Conservation (phyloP, 352 stramenopile genomes). For the Lagenidium giganteum region DNA sequence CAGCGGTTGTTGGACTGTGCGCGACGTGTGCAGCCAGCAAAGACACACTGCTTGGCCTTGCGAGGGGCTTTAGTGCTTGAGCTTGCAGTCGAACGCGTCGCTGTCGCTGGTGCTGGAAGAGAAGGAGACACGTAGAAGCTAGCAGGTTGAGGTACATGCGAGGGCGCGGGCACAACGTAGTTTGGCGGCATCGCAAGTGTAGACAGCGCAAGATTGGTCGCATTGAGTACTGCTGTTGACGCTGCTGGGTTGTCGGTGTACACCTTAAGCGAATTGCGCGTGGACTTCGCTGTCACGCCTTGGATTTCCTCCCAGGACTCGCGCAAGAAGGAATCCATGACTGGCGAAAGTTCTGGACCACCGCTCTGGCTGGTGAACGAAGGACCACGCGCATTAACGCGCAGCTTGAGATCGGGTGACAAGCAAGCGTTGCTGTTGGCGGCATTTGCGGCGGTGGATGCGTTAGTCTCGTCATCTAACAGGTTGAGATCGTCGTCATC, state of each 20-base stretch:
- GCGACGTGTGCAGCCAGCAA: conserved; percentile 47
- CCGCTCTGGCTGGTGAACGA: conserved; percentile 39
- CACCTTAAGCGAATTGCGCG: conserved; percentile 23
- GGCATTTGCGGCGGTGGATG: conserved; percentile 4
- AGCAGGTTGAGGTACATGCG: too few relatives aligned
- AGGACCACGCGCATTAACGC: conserved; percentile 13
- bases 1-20: conserved; percentile 80
- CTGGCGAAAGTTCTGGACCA: conserved; percentile 38
- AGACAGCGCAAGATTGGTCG: too few relatives aligned
- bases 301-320: conserved; percentile 56
- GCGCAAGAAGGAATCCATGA: conserved; percentile 55
- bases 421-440: conserved; percentile 11
- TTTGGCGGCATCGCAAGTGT: too few relatives aligned
- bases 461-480: conserved; percentile 15
- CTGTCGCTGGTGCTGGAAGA: too few relatives aligned
- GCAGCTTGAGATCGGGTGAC: conserved; percentile 34
- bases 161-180: too few relatives aligned
- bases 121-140: too few relatives aligned
- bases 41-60: conserved; percentile 63
- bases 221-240: neutral
- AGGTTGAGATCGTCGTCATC: conserved; percentile 7
- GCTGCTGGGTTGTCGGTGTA: neutral
- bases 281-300: conserved; percentile 14
- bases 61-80: conserved; percentile 17
- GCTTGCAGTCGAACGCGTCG: too few relatives aligned